Evolutionary conservation across 75 land plant genomes (phyloP), one percentile per base, ranked within the genome.

Genomic region (Ceratopteris richardii): DNA sequence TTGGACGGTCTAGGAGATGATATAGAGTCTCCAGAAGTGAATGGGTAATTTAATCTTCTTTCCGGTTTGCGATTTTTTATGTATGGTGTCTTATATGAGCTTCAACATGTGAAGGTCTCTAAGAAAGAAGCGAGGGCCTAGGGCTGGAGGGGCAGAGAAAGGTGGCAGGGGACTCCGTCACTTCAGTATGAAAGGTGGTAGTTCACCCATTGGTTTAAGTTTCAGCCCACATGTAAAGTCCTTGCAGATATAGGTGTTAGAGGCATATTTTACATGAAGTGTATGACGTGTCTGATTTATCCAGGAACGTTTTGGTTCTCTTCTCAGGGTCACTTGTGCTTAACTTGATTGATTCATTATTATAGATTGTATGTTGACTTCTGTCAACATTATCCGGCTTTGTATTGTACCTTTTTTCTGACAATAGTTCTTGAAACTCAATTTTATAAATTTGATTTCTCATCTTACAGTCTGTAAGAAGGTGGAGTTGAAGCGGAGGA

Each of bases 101-200:
- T n/a, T n/a, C 40, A 42, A 14, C 40, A 36, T 41, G 33, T 70
- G 61, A 67, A 75, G 87, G 57, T 64, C 61, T 39, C 73, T 42
- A 43, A 91, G 84, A 82, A 89, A 83, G 58, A 89, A 79, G 72
- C 82, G 98, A 52, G 87, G 79, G 46, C 70, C 69, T 33, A 57
- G 98, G 24, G 70, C 83, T 29, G 75, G 57, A 29, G 74, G 70
- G 21, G 77, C 73, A 29, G 88, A 87, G 48, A 84, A 87, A 67
- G 82, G 76, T 59, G 88, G 88, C 0, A 80, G 78, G 47, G 85
- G 92, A 44, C 81, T 87, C 0, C 88, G 88, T 19, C 92, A 87
- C 43, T 88, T 88, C 68, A 88, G 93, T 64, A 79, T 88, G 93
- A 88, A 79, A 84, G 93, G 93, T 88, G 28, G 44, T 50, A 28